Base-by-base conservation (phyloP, 2,329 filamentous ascomycete genomes). In the Phaeomoniella chlamydospora region DNA sequence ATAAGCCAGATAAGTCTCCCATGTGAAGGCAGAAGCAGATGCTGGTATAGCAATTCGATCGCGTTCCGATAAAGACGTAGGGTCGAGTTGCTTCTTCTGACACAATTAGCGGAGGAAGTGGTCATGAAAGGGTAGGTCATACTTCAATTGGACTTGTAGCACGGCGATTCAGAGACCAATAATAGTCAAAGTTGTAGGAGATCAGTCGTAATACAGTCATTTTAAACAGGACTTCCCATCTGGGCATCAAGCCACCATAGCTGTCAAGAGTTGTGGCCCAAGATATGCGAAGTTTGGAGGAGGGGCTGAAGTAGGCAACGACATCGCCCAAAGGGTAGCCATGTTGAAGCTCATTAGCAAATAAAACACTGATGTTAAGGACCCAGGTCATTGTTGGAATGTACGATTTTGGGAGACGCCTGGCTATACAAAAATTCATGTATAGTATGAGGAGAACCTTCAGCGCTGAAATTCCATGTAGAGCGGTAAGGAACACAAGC, bases 191-290 rank as follows among this genome's bases (percentile, higher is more conserved):
- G 55, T 96, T 96, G 69, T 94, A 98, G 55, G 88, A 94, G 49
- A 98, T 86, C 33, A 96, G 67, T 4, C 90, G 78, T 38, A 98
- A 64, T 16, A 96, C 79, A 3, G 88, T 94, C 42, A 98, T 75
- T 51, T 98, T 98, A 68, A 98, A 98, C 4, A 94, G 69, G n/a
- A 98, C 77, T 55, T 96, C 85, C 90, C 90, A 98, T 40, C 88
- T 73, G 0, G 79, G 68, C 53, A 93, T 77, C n/a, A 98, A 62
- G 1, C 90, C 90, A 5, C 84, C 77, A 44, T 80, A 79, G 36
- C 69, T 67, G 57, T 98, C 90, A 12, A 96, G 62, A 64, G 73
- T 81, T 31, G 65, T 62, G 5, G 77, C 86, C 65, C 79, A 79
- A 14, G 66, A 62, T 19, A 72, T 62, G 29, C 77, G 51, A 2